These are phyloP conservation scores for Aspergillus pseudotamarii DNA, from an alignment of 2,329 filamentous ascomycete genomes.

Conservation along the genomic window DNA sequence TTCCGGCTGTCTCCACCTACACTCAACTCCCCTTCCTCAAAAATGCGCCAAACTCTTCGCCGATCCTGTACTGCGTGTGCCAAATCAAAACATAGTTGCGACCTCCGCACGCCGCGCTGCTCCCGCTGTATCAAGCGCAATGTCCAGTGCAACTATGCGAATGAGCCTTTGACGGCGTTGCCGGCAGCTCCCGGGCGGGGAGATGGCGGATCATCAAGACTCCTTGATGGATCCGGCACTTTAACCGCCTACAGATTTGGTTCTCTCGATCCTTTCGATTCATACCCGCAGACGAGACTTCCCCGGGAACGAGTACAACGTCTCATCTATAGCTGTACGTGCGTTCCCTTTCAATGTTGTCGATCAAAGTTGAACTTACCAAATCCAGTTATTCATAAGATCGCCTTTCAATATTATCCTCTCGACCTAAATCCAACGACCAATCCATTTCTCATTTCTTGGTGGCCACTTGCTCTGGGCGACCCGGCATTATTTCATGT, in stretches of 20 bases:
- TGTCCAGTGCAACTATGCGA: slow-evolving; percentile 55
- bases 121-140: slow-evolving; percentile 58
- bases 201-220: slow-evolving; percentile 11
- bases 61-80: slow-evolving; percentile 61
- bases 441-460: slow-evolving; percentile 62
- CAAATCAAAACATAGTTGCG: slow-evolving; percentile 59
- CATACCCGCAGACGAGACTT: slow-evolving; percentile 58
- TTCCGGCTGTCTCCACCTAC: not conserved
- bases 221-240: slow-evolving; percentile 8
- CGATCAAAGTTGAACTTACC: slow-evolving; percentile 17
- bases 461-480: slow-evolving; percentile 61
- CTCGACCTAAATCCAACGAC: slow-evolving; percentile 56
- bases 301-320: slow-evolving; percentile 55
- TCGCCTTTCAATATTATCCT: slow-evolving; percentile 64
- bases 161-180: slow-evolving; percentile 50
- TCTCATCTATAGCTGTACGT: slow-evolving; percentile 60
- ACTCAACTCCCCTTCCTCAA: slow-evolving; percentile 13
- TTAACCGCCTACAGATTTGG: slow-evolving; percentile 34
- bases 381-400: slow-evolving; percentile 56
- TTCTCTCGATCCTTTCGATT: slow-evolving; percentile 59
- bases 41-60: slow-evolving; percentile 60
- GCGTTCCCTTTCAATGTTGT: not conserved
- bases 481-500: slow-evolving; percentile 63
- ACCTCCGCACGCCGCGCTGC: slow-evolving; percentile 57
- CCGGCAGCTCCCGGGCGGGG: slow-evolving; percentile 17